These are phyloP conservation scores for Stromatinia cepivora DNA, from an alignment of 2,329 filamentous ascomycete genomes.

Conservation along the genomic window DNA sequence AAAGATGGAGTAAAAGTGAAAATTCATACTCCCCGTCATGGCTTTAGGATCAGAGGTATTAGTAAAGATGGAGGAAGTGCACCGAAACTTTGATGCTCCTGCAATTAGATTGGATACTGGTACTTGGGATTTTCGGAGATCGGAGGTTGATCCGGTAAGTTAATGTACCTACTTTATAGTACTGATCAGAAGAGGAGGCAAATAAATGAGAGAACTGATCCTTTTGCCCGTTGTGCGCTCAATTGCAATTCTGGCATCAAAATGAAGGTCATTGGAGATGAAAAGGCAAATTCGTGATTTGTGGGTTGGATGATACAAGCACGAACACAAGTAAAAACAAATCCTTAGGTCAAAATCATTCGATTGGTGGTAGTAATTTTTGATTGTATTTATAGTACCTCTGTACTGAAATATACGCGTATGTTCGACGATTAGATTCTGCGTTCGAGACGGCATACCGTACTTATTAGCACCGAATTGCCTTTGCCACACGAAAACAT, in stretches of 20 bases:
- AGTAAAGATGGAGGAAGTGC: conserved; percentile 1
- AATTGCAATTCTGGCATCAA: neutral
- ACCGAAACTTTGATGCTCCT: conserved; percentile 24
- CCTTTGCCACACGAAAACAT: too few species aligned
- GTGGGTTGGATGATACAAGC: neutral
- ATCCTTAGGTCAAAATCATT: neutral
- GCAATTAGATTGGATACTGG: neutral
- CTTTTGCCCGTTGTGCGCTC: neutral
- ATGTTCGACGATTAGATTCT: too few species aligned
- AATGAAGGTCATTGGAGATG: too few species aligned
- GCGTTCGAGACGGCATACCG: too few species aligned
- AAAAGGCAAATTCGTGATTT: too few species aligned
- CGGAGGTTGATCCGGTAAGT: too few species aligned
- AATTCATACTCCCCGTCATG: conserved; percentile 62
- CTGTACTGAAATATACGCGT: too few species aligned
- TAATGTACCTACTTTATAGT: neutral
- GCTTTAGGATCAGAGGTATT: conserved; percentile 49
- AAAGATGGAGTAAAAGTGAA: conserved; percentile 48
- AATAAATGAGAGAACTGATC: neutral
- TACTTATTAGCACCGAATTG: too few species aligned
- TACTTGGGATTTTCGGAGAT: neutral
- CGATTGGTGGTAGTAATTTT: neutral
- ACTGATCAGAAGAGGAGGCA: neutral
- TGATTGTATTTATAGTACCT: too few species aligned
- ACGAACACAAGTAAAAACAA: neutral